phyloP scores from a whole-genome alignment of 495 filamentous ascomycete species.

The Friedmanniomyces simplex region DNA sequence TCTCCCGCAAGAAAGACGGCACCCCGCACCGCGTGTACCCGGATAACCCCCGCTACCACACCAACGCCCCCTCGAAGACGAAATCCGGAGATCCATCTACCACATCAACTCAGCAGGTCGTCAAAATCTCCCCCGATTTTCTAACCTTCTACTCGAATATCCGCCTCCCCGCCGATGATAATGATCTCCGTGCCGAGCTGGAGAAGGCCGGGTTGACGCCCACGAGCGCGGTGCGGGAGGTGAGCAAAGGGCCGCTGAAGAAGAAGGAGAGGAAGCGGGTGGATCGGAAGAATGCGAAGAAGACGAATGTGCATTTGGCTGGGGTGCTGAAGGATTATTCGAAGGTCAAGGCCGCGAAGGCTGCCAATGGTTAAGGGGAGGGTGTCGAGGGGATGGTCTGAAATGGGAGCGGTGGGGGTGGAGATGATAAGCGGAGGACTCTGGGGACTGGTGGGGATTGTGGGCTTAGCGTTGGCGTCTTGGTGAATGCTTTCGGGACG shows the following conservation, averaged over 20 bases:
- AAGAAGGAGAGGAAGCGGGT: slow-evolving; percentile 60
- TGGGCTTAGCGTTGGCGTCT: neutral
- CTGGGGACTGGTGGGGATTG: no score
- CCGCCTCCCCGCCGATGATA: slow-evolving; percentile 56
- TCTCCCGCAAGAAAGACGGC: slow-evolving; percentile 86
- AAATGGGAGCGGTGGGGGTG: neutral
- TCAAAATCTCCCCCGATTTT: slow-evolving; percentile 78
- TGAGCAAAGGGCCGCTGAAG: slow-evolving; percentile 48
- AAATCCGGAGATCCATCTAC: neutral
- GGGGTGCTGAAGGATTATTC: slow-evolving; percentile 79
- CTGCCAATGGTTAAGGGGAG: neutral
- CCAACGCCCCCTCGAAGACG: neutral
- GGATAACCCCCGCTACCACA: slow-evolving; percentile 50
- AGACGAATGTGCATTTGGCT: slow-evolving; percentile 88
- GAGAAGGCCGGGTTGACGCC: slow-evolving; percentile 30
- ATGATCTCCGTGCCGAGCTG: slow-evolving; percentile 57
- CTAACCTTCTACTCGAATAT: slow-evolving; percentile 70
- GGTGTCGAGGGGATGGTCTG: no score
- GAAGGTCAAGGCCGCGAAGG: slow-evolving; percentile 27
- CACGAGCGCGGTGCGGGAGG: slow-evolving; percentile 45
- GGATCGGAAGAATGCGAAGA: slow-evolving; percentile 63
- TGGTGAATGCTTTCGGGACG: neutral
- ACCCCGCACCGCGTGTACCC: slow-evolving; percentile 77
- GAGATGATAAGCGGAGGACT: no score
- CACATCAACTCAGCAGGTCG: slow-evolving; percentile 28